Evolutionary conservation across 2,329 filamentous ascomycete species (phyloP), one percentile per base, ranked within the genome.

Genomic region (Xylaria sp.): DNA sequence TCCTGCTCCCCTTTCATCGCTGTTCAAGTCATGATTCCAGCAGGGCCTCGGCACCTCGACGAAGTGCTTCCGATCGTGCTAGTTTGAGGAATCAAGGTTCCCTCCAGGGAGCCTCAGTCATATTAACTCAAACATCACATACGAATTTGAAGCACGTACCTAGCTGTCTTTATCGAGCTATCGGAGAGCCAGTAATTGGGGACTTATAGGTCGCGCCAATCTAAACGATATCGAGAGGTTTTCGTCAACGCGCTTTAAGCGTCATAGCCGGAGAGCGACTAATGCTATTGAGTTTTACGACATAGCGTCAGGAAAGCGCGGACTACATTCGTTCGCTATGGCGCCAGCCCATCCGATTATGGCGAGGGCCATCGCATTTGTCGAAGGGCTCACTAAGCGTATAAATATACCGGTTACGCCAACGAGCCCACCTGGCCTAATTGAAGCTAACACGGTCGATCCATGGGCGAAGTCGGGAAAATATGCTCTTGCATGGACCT

Each of bases 401-500:
- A 89, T 91, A 76, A 76, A 84, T 57, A 90, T 91, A 69, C 88
- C 88, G 2, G 81, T 89, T 62, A 89, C 86, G 23, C 79, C 88
- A 1, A 86, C 85, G 37, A 90, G 88, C 70, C 88, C 88, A 1
- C 83, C 89, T 0, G 89, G 89, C 15, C 82, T 91, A 39, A 81
- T 90, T 52, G 87, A 91, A 79, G 89, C 89, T 23, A 80, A 89
- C 71, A 88, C 85, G 1, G 82, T 90, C 66, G 94, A 98, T 79
- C 93, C 94, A 28, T 98, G 92, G 91, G 87, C 80, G 31, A 83
- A 93, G 77, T 90, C 94, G 25, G 93, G 91, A 54, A 97, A 97
- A 83, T 97, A 98, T 82, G 94, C 87, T 1, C 82, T 93, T 61
- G 93, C 91, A 66, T 97, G 94, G 90, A 93, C 95, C 15, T 97